A percentile compares a stretch with the other conserved stretches of the same genome.
These are phyloP conservation scores for Aureobasidium leucospermi DNA, from an alignment of 2,329 filamentous ascomycete species.

Conservation along the genomic window DNA sequence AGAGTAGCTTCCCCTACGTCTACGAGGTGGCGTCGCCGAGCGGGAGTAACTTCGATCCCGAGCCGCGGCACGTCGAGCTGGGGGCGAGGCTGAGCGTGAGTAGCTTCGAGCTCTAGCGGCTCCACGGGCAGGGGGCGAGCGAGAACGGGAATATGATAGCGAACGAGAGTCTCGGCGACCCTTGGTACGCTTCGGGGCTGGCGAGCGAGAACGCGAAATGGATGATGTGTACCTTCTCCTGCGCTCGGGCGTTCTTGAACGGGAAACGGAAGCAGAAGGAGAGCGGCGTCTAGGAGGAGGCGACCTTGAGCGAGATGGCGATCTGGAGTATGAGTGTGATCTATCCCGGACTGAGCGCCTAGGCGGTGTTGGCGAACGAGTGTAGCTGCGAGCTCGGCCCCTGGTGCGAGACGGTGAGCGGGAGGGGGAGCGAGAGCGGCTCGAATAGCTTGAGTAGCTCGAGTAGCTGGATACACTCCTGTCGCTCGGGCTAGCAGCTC, in stretches of 20 bases:
- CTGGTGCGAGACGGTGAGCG: conserved; percentile 18
- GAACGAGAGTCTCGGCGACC: conserved; percentile 17
- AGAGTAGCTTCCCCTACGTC: conserved; percentile 2
- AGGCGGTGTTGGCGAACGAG: conserved; percentile 25
- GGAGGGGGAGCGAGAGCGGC: conserved; percentile 23
- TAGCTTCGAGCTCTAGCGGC: conserved; percentile 20
- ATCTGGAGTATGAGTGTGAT: conserved; percentile 14
- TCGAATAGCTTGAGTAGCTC: conserved; percentile 66
- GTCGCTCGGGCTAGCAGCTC: conserved; percentile 48
- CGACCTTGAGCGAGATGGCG: conserved; percentile 15
- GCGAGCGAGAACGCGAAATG: conserved; percentile 20
- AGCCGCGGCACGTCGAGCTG: conserved; percentile 4
- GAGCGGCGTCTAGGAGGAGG: conserved; percentile 13
- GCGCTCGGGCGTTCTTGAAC: conserved; percentile 24
- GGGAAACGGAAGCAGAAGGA: conserved; percentile 17
- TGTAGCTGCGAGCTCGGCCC: conserved; percentile 18
- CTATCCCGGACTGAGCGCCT: conserved; percentile 17
- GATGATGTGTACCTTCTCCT: conserved; percentile 17
- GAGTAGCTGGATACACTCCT: conserved; percentile 69
- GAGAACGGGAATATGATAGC: conserved; percentile 16
- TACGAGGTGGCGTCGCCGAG: conserved; percentile 12
- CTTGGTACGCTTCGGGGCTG: conserved; percentile 17
- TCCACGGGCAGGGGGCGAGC: conserved; percentile 19
- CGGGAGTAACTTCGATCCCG: conserved; percentile 12
- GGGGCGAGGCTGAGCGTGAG: conserved; percentile 14